Percentiles rank a stretch among this genome's conserved stretches.
phyloP scores from a whole-genome alignment of 768 basidiomycete species.

The Cubamyces sp. region DNA sequence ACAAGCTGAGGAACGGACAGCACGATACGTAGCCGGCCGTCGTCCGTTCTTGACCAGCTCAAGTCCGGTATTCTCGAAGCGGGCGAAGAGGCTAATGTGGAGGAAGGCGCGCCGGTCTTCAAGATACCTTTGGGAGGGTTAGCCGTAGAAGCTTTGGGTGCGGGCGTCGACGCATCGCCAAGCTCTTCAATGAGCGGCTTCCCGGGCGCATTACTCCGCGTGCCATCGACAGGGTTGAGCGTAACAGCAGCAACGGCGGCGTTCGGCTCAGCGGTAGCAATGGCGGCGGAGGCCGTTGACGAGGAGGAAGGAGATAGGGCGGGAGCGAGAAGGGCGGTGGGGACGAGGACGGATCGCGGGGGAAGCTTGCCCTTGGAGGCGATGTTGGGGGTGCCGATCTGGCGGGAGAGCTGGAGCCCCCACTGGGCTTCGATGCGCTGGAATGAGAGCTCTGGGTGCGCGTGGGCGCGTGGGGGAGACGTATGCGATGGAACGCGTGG shows the following conservation, averaged over 20 bases:
- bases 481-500: background rate
- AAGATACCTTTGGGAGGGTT: constrained; percentile 46
- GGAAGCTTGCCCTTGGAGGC: constrained; percentile 70
- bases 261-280: background rate
- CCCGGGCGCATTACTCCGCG: constrained; percentile 22
- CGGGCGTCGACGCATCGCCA: constrained; percentile 15
- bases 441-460: constrained; percentile 60
- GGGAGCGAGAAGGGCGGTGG: constrained; percentile 44
- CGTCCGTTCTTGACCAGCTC: constrained; percentile 59
- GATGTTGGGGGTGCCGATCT: constrained; percentile 77
- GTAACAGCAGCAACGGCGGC: background rate
- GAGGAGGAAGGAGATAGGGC: constrained; percentile 28
- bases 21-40: constrained; percentile 42
- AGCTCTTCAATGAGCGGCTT: constrained; percentile 56
- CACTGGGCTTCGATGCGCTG: constrained; percentile 70
- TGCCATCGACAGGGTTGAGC: constrained; percentile 22
- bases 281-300: background rate
- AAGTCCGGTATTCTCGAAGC: constrained; percentile 26
- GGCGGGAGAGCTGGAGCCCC: constrained; percentile 62
- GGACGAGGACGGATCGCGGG: constrained; percentile 61
- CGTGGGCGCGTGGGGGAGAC: background rate
- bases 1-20: constrained; percentile 65
- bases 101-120: constrained; percentile 32
- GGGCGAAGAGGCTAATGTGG: background rate
- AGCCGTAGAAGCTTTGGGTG: constrained; percentile 23